Percentiles rank a stretch among this genome's conserved stretches.
Conservation (phyloP, 257 asterid species). For the Nicotiana tabacum region DNA sequence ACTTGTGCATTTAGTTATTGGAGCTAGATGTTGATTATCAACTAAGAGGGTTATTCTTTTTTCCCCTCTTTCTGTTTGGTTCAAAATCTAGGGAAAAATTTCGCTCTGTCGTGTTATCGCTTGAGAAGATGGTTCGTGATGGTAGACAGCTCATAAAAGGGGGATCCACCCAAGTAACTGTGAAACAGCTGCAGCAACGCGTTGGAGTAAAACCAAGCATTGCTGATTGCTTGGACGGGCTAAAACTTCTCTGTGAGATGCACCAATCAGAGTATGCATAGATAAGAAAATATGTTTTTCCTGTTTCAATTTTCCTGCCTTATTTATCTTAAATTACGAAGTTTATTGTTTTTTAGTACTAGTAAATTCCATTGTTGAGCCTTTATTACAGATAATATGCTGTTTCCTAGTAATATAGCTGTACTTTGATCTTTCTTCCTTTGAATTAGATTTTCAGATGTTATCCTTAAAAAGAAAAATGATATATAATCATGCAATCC, state of each 20-base stretch:
- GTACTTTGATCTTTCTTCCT: not conserved
- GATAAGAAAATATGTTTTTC: not conserved
- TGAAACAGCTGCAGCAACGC: constrained; percentile 56
- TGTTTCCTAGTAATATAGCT: not conserved
- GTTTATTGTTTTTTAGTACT: not conserved
- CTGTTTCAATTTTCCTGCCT: not conserved
- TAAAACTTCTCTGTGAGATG: constrained; percentile 67
- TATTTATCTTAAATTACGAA: not conserved
- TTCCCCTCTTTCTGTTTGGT: not conserved
- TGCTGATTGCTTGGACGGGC: constrained; percentile 64
- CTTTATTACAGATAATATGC: not conserved
- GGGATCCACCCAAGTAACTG: constrained; percentile 34
- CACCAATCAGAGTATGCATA: constrained; percentile 66
- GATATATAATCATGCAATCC: not conserved
- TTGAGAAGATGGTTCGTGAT: constrained; percentile 63
- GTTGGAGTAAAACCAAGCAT: constrained; percentile 68
- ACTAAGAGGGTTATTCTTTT: not conserved
- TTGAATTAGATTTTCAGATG: not conserved
- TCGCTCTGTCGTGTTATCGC: constrained; percentile 36
- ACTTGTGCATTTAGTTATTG: not conserved
- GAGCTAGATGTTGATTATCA: constrained; percentile 4
- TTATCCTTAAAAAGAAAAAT: not conserved
- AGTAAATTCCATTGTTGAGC: not conserved
- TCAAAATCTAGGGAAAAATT: constrained; percentile 51
- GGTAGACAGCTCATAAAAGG: constrained; percentile 49